Conservation (phyloP, 2,329 filamentous ascomycete species). For the Hyphodiscus sp. region DNA sequence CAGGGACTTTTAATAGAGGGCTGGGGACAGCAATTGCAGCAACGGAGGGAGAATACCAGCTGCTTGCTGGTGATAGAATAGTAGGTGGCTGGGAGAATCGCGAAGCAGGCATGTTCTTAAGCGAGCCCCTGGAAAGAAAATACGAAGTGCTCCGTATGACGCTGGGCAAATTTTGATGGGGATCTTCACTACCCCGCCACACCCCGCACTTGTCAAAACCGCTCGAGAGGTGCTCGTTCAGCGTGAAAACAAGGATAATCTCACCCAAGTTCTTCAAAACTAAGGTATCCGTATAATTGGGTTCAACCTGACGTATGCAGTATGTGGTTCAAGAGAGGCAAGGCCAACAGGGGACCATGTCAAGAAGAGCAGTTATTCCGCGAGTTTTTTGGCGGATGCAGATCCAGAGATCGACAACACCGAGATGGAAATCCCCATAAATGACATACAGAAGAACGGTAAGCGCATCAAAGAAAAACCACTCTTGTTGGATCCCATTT, state of each 20-base stretch:
- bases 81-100: too few species aligned
- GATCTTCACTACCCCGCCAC: not conserved
- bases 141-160: too few species aligned
- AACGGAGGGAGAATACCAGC: too few species aligned
- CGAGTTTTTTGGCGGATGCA: not conserved
- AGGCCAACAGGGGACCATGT: not conserved
- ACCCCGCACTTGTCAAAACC: not conserved
- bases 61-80: too few species aligned
- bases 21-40: too few species aligned
- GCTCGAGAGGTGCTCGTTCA: not conserved
- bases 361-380: too few species aligned
- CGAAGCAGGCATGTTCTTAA: too few species aligned
- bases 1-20: too few species aligned
- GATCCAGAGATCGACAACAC: not conserved
- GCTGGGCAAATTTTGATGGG: not conserved
- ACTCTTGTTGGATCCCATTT: too few species aligned
- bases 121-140: too few species aligned
- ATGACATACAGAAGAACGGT: not conserved
- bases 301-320: not conserved
- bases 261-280: not conserved
- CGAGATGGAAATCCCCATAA: not conserved
- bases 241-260: not conserved
- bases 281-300: not conserved
- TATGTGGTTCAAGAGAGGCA: not conserved
- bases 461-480: too few species aligned